Conservation (phyloP, 75 land plant species). For the Sequoia sempervirens region DNA sequence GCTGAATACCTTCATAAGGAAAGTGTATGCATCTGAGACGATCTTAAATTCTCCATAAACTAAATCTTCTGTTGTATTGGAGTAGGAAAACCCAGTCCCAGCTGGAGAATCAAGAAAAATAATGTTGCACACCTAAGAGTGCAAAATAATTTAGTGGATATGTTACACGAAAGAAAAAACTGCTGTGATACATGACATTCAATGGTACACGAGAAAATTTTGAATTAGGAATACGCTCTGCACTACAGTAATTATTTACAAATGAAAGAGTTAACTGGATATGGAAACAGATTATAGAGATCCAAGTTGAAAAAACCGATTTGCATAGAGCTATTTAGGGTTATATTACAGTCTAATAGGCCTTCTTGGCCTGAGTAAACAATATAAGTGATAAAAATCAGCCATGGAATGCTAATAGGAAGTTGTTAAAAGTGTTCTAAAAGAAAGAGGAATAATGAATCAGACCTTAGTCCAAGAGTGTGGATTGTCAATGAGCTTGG, state of each 20-base stretch:
- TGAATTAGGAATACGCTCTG: not conserved
- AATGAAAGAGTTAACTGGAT: not conserved
- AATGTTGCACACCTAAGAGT: constrained; percentile 29
- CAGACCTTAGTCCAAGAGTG: constrained; percentile 66
- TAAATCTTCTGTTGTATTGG: constrained; percentile 28
- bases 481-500: constrained; percentile 32
- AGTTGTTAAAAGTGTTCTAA: not conserved
- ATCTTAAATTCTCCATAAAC: constrained; percentile 23
- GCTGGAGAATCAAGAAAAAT: constrained; percentile 48
- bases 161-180: not conserved
- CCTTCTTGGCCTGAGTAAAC: not conserved
- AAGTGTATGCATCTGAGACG: constrained; percentile 25
- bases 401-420: not conserved
- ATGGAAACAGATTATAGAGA: not conserved
- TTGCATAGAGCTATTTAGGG: not conserved
- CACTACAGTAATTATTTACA: not conserved
- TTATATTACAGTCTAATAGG: not conserved
- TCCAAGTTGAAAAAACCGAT: not conserved
- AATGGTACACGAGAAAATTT: not conserved
- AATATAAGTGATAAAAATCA: not conserved
- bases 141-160: not conserved
- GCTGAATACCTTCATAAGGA: constrained; percentile 47
- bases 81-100: constrained; percentile 47
- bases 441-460: not conserved
- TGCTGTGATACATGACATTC: not conserved